Evolutionary conservation across 176 grass and related monocot genomes (phyloP).

Genomic region (Rhynchospora breviuscula): DNA sequence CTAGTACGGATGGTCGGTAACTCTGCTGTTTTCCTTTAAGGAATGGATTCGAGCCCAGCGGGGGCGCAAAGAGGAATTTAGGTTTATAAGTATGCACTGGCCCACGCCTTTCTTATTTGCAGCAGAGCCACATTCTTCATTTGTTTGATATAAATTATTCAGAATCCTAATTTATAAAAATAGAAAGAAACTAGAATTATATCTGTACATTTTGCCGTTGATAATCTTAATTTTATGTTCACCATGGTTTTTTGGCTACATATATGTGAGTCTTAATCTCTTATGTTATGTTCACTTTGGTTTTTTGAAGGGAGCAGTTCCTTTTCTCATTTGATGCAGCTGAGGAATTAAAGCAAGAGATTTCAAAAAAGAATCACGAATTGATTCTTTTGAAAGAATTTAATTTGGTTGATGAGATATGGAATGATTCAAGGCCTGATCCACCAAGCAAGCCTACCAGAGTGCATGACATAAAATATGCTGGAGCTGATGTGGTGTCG

Average conservation of each 20-base stretch:
- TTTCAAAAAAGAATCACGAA: conserved; percentile 70
- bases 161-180: not conserved
- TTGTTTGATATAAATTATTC: not conserved
- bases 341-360: conserved; percentile 78
- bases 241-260: not conserved
- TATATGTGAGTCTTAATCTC: conserved; percentile 12
- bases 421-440: conserved; percentile 63
- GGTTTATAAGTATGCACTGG: no score
- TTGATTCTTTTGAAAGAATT: conserved; percentile 62
- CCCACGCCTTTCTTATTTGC: not conserved
- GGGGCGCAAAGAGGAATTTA: no score
- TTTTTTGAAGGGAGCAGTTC: conserved; percentile 90
- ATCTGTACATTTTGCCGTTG: not conserved
- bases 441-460: conserved; percentile 56
- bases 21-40: no score
- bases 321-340: conserved; percentile 93
- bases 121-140: not conserved
- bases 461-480: conserved; percentile 89
- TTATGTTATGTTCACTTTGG: conserved; percentile 37
- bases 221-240: not conserved
- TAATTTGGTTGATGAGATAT: conserved; percentile 89
- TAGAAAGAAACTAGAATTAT: not conserved
- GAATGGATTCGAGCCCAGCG: no score
- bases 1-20: no score
- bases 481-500: conserved; percentile 64